These are phyloP conservation scores for Zizania latifolia DNA, from an alignment of 176 grass and related monocot species.

Conservation along the genomic window DNA sequence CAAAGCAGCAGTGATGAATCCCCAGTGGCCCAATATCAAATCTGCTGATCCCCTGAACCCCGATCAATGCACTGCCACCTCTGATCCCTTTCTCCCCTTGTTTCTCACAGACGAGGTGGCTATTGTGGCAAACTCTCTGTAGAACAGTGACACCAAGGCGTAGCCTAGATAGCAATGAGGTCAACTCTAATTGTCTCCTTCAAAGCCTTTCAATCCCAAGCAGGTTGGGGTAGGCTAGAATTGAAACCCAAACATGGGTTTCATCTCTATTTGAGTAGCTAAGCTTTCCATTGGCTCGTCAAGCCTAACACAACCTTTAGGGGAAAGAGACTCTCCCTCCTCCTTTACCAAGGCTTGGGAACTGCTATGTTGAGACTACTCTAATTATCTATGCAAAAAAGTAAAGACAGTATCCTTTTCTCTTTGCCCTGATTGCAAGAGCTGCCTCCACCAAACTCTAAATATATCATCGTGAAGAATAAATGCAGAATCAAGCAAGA, in stretches of 20 bases:
- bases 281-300: too few species aligned
- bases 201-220: too few species aligned
- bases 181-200: neutral
- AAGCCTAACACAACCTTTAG: too few species aligned
- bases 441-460: neutral
- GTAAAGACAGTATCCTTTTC: neutral
- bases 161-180: neutral
- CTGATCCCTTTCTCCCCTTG: neutral
- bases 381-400: neutral
- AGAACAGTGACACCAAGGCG: neutral
- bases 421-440: neutral
- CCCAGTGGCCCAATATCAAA: neutral
- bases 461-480: neutral
- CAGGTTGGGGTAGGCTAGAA: too few species aligned
- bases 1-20: neutral
- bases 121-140: neutral
- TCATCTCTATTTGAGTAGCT: too few species aligned
- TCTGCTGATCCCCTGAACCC: neutral
- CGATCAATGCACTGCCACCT: neutral
- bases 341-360: too few species aligned
- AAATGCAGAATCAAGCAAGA: constrained; percentile 8
- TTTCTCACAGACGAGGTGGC: neutral
- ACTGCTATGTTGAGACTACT: too few species aligned
- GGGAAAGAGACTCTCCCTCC: too few species aligned
- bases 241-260: too few species aligned